Evolutionary conservation across 208 protist species (phyloP).

Genomic region (Crithidia thermophila): DNA sequence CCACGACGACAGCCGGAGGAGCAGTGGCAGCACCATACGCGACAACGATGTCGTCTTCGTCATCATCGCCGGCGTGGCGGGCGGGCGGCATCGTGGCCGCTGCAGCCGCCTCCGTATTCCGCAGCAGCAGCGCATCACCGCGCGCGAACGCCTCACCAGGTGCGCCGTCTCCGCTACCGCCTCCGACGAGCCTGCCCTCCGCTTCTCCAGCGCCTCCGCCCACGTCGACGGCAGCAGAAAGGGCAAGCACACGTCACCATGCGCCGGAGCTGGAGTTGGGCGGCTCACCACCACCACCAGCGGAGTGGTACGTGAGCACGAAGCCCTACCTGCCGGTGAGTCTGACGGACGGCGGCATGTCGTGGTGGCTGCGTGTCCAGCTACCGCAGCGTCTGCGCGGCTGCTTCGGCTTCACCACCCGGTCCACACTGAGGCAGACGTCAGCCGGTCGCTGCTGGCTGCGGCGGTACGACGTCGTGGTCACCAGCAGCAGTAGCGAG

Average conservation of each 20-base stretch:
- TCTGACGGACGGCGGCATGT: conserved; percentile 38
- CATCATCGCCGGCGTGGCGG: background rate
- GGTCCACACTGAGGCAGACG: conserved; percentile 22
- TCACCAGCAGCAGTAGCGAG: no score
- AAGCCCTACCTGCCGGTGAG: conserved; percentile 31
- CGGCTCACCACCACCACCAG: background rate
- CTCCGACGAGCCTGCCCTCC: background rate
- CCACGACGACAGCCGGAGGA: no score
- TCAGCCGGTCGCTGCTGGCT: conserved; percentile 26
- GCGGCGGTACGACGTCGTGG: conserved; percentile 3
- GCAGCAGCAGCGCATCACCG: background rate
- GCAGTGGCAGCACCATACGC: no score
- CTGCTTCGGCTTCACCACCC: conserved; percentile 31
- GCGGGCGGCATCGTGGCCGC: background rate
- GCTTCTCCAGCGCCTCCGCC: background rate
- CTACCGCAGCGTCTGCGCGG: conserved; percentile 36
- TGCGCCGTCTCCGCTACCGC: no score
- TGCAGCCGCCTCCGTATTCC: background rate
- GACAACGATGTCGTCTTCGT: no score
- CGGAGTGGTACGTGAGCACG: conserved; percentile 19
- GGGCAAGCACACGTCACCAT: no score
- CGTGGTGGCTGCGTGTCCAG: conserved; percentile 36
- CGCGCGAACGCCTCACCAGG: background rate
- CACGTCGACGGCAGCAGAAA: no score
- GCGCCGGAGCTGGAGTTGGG: no score